Conservation (phyloP, 495 filamentous ascomycete genomes). For the Annulohypoxylon bovei region DNA sequence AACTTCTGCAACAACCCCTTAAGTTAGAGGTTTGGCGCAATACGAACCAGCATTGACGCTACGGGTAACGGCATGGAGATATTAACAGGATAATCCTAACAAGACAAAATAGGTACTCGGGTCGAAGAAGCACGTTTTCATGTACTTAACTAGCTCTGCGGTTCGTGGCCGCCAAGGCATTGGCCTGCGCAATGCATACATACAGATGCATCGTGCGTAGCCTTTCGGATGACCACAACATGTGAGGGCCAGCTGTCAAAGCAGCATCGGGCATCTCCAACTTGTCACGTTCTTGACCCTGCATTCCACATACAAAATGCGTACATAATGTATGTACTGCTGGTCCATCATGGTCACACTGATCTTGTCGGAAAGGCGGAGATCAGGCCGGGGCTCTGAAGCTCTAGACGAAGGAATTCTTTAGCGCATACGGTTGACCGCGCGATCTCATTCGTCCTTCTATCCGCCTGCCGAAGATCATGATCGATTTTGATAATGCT, state of each 20-base stretch:
- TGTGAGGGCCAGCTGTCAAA: constrained; percentile 45
- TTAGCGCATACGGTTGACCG: constrained; percentile 15
- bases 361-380: constrained; percentile 44
- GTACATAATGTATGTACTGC: constrained; percentile 19
- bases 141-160: constrained; percentile 24
- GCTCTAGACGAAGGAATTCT: constrained; percentile 33
- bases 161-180: constrained; percentile 43
- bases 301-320: constrained; percentile 30
- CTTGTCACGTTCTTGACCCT: constrained; percentile 45
- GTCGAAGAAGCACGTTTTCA: constrained; percentile 10
- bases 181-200: constrained; percentile 44
- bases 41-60: constrained; percentile 33
- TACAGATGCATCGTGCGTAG: constrained; percentile 40
- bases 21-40: constrained; percentile 28
- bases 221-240: constrained; percentile 36
- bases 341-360: constrained; percentile 35
- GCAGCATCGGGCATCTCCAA: constrained; percentile 44
- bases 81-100: constrained; percentile 6
- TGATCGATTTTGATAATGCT: constrained; percentile 10
- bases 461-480: constrained; percentile 21
- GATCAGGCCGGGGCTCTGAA: constrained; percentile 42
- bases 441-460: constrained; percentile 24
- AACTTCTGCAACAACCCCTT: constrained; percentile 13
- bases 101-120: neutral
- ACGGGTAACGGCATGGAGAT: constrained; percentile 18